These are phyloP conservation scores for Nemania sp. DNA, from an alignment of 2,329 filamentous ascomycete species.

Conservation along the genomic window DNA sequence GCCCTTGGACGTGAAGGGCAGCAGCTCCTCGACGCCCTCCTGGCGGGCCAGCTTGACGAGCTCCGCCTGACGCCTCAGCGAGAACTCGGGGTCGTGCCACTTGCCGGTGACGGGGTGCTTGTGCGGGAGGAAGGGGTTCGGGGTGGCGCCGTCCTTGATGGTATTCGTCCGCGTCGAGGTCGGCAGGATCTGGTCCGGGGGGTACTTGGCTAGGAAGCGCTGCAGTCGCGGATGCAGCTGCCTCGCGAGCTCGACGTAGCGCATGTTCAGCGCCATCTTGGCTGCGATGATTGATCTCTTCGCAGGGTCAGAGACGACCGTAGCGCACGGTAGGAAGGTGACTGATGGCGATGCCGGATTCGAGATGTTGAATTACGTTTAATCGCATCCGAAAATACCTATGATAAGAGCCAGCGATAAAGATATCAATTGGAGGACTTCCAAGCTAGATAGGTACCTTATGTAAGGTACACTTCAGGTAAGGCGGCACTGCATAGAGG, in stretches of 20 bases:
- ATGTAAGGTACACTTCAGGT: no score
- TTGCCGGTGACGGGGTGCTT: slow-evolving; percentile 78
- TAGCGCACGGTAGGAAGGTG: neutral
- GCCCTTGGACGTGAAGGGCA: slow-evolving; percentile 78
- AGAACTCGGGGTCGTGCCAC: slow-evolving; percentile 84
- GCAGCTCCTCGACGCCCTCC: slow-evolving; percentile 78
- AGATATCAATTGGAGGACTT: neutral
- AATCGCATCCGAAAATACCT: no score
- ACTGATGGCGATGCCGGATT: neutral
- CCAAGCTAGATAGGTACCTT: no score
- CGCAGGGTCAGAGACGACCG: neutral
- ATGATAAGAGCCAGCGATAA: neutral
- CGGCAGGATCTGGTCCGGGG: slow-evolving; percentile 67
- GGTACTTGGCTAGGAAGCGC: slow-evolving; percentile 88
- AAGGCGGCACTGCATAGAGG: no score
- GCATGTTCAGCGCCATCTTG: slow-evolving; percentile 33
- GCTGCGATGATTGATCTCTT: neutral
- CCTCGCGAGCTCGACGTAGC: slow-evolving; percentile 65
- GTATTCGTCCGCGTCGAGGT: slow-evolving; percentile 42
- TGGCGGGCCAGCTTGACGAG: slow-evolving; percentile 82
- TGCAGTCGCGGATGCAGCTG: slow-evolving; percentile 77
- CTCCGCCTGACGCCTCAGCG: slow-evolving; percentile 85
- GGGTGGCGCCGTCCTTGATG: slow-evolving; percentile 46
- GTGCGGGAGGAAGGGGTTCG: slow-evolving; percentile 81
- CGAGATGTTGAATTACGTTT: neutral